Base-by-base conservation (phyloP, 306 rosid species). In the Rosa persica region DNA sequence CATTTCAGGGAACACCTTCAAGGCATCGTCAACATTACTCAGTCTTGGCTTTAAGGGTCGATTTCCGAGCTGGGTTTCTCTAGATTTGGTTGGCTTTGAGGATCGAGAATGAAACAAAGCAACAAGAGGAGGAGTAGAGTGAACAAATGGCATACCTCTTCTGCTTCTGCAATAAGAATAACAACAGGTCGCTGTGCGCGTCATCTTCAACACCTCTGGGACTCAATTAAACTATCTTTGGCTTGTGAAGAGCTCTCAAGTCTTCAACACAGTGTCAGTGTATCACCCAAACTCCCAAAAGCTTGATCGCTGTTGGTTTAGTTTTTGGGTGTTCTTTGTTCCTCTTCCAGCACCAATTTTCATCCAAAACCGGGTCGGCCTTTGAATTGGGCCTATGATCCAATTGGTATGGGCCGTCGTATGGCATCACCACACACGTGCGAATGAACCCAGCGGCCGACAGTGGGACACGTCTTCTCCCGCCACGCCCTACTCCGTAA, bases 381-480 rank as follows among this genome's bases (percentile, higher is more conserved):
- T 30, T 30, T 30, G 34, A 1, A 40, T 40, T 40, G 65, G 66
- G 38, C 38, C 36, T 8, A 7, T 0, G 13, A 54, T 54, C 25
- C 61, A 51, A 51, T 51, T 17, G 20, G 4, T 5, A 51, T 19
- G 23, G 61, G 27, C 8, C 67, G 38, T 11, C 34, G 3, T 30
- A 1, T 30, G 34, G 2, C 34, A 30, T 46, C 15, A 10, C 4
- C 9, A 12, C 19, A 58, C 42, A 8, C 78, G 43, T 57, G 55
- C 12, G 19, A 3, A 0, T 12, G 7, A 16, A 16, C 25, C 78
- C 2, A 77, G 84, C 72, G 90, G 90, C 75, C 16, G 60, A 67
- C 17, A 61, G 17, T 23, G 23, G 36, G 74, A 85, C 90, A 87
- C 88, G 90, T 84, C 67, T 40, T 84, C 86, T 82, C 90, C 90